Base-by-base conservation (phyloP, 1,284 basidiomycete species). In the Sutorius eximius region DNA sequence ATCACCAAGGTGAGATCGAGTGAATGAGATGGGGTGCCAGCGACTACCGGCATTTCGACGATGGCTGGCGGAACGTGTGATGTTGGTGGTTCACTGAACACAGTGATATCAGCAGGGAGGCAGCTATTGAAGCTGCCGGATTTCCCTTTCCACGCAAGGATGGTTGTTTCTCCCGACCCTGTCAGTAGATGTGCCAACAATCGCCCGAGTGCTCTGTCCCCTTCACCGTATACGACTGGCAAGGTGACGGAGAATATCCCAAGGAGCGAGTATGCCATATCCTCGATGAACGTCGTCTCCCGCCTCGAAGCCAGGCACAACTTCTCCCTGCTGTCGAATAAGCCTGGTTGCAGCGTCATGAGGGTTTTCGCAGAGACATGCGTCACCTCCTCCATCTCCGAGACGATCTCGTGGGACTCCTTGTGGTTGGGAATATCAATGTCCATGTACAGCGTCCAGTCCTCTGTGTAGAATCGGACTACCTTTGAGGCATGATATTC, bases 371-470 rank as follows among this genome's bases (percentile, higher is more conserved):
- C 7, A 1, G 42, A 33, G 13, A 54, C 24, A 2, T 27, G 2
- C 0, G 37, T 55, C 5, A 27, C 34, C 16, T 40, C 52, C 4
- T 54, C 44, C 51, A 57, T 55, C 32, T 56, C 54, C 5, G 27
- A 12, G 3, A 57, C 30, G 16, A 51, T 33, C 3, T 12, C 34
- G 3, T 45, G 24, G 1, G 52, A 53, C 2, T 51, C 29, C 29
- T 53, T 53, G 27, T 53, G 40, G 11, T 53, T 53, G 2, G 18
- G 32, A 24, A 43, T 54, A 9, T 38, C 22, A 1, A 55, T 29
- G 11, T 46, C 10, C 29, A 55, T 11, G 32, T 57, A 57, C 2
- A 9, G 56, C 2, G 10, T 22, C 55, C 55, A 57, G 6, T 56
- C 52, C 3, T 53, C 32, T 2, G 27, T 45, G 15, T 36, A 45